These are phyloP conservation scores for Noccaea caerulescens DNA, from an alignment of 345 rosid genomes.

Conservation along the genomic window DNA sequence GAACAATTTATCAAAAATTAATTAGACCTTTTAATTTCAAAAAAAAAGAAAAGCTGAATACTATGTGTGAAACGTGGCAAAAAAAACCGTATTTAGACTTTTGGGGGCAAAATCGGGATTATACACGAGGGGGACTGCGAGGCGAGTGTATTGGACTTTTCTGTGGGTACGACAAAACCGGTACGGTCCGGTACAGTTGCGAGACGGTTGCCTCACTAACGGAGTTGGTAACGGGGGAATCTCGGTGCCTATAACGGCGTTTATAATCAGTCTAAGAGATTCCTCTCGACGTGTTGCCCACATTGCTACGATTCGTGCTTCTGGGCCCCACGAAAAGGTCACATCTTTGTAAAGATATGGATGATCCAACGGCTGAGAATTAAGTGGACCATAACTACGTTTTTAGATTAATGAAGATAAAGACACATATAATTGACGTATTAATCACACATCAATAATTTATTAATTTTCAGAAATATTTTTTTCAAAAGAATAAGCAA, in stretches of 20 bases:
- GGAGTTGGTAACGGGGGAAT: slow-evolving; percentile 42
- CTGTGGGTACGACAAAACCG: slow-evolving; percentile 37
- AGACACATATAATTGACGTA: slow-evolving; percentile 29
- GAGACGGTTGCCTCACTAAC: slow-evolving; percentile 21
- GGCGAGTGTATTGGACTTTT: slow-evolving; percentile 28
- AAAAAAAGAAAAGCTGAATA: background rate
- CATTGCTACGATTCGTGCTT: slow-evolving; percentile 36
- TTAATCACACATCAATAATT: slow-evolving; percentile 26
- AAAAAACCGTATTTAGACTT: background rate
- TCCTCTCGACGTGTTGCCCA: slow-evolving; percentile 44
- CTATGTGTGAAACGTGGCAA: background rate
- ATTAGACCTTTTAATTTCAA: too few species aligned
- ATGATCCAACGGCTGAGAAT: slow-evolving; percentile 38
- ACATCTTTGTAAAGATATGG: slow-evolving; percentile 21
- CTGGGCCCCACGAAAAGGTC: slow-evolving; percentile 28
- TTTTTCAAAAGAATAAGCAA: background rate
- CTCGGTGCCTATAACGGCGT: slow-evolving; percentile 31
- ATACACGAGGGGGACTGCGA: background rate
- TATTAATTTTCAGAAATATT: background rate
- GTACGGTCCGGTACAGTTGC: slow-evolving; percentile 41
- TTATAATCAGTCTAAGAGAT: slow-evolving; percentile 16
- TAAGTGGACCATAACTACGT: slow-evolving; percentile 32
- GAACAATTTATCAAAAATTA: too few species aligned
- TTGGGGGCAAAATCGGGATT: slow-evolving; percentile 22
- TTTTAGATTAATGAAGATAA: slow-evolving; percentile 3